Evolutionary conservation across 176 grass and related monocot species (phyloP).

Genomic region (Cymbopogon citratus): DNA sequence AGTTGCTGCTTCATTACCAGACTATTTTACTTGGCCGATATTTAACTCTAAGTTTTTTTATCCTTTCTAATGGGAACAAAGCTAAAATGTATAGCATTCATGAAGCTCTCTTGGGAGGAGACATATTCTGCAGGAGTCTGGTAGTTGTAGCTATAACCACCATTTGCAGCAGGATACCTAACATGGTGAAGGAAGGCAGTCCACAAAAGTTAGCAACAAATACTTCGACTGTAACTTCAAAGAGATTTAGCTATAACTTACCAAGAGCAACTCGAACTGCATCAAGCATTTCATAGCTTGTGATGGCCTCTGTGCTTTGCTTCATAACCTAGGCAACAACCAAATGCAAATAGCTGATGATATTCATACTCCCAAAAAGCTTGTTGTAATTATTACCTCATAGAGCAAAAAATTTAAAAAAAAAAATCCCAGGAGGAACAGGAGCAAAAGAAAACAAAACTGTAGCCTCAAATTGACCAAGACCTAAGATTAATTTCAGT

Average conservation of each 20-base stretch:
- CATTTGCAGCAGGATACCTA: constrained; percentile 66
- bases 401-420: not conserved
- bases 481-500: not conserved
- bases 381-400: not conserved
- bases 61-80: constrained; percentile 18
- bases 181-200: not conserved
- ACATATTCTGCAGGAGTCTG: constrained; percentile 82
- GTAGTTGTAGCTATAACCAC: constrained; percentile 62
- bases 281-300: constrained; percentile 53
- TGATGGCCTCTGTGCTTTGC: constrained; percentile 40
- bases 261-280: constrained; percentile 42
- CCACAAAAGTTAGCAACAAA: constrained; percentile 10
- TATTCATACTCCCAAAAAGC: not conserved
- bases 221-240: not conserved
- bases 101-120: constrained; percentile 64
- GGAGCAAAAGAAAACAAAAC: not conserved
- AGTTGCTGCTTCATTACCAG: not conserved
- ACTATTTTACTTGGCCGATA: not conserved
- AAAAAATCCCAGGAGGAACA: not conserved
- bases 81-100: constrained; percentile 18
- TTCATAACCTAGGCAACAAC: constrained; percentile 48
- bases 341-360: not conserved
- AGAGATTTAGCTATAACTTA: constrained; percentile 31
- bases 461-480: not conserved
- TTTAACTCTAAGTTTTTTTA: not conserved